Base-by-base conservation (phyloP, 2,329 filamentous ascomycete genomes). In the Apiospora kogelbergensis region DNA sequence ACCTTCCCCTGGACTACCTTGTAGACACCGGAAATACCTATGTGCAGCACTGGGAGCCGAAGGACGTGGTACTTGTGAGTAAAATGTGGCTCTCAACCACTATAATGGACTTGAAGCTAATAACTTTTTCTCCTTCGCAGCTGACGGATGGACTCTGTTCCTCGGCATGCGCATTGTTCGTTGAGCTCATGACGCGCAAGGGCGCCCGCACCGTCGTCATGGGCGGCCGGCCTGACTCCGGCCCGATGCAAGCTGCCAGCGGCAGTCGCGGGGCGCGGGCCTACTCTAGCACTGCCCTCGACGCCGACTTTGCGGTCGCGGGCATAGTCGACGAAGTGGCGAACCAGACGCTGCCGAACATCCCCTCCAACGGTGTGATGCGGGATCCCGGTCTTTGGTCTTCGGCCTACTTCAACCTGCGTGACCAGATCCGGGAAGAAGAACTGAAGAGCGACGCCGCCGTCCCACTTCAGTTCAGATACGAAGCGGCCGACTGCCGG, bases 231-330 rank as follows among this genome's bases (percentile, higher is more conserved):
- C 86, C 90, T 0, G 78, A 80, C 13, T 73, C 81, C 0, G 79
- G 80, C 0, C 84, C 85, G 0, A 91, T 90, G 81, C 88, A 91
- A 80, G 85, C 83, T 5, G 82, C 91, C 22, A 89, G 90, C n/a
- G 90, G 90, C n/a, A 85, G 88, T 64, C 89, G 90, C 73, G 90
- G 90, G 41, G 80, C 79, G 1, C 80, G 79, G 10, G 66, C 70
- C 2, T 78, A 73, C 71, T 72, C 64, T 22, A 67, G 71, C 22
- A 45, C 70, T 22, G 63, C 74, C 57, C 69, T 72, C 17, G 74
- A 71, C 22, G 66, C 71, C 24, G 70, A 72, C 65, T 69, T 68
- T 37, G 68, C 66, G 41, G 66, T 41, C 53, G 69, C 65, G 10
- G 68, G 26, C 63, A 45, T 26, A 20, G 68, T 37, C 44, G 67